Conservation (phyloP, 345 rosid species). For the Geranium rotundifolium region DNA sequence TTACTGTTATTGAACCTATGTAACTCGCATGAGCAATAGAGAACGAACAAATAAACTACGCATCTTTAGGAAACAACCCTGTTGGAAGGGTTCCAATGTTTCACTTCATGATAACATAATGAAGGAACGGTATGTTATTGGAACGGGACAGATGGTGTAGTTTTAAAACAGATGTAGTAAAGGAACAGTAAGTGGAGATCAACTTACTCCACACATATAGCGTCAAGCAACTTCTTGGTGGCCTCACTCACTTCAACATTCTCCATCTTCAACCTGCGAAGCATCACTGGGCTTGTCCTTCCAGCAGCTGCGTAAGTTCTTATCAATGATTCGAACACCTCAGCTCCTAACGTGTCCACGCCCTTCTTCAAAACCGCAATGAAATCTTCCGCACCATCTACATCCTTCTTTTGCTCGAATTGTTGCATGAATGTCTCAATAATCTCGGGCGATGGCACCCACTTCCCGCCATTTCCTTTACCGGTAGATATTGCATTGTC, state of each 20-base stretch:
- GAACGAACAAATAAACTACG: no score
- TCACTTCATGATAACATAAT: not conserved
- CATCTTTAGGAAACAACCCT: not conserved
- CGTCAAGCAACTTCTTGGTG: slow-evolving; percentile 54
- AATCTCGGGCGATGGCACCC: slow-evolving; percentile 63
- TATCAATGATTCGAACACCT: slow-evolving; percentile 65
- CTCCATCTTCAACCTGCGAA: slow-evolving; percentile 67
- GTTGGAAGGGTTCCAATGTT: not conserved
- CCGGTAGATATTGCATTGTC: slow-evolving; percentile 55
- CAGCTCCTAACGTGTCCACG: slow-evolving; percentile 39
- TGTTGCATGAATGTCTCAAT: slow-evolving; percentile 43
- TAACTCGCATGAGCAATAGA: no score
- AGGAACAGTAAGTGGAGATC: not conserved
- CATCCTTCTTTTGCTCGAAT: slow-evolving; percentile 65
- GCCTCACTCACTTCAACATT: slow-evolving; percentile 50
- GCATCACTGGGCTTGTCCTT: slow-evolving; percentile 53
- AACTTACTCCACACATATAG: slow-evolving; percentile 49
- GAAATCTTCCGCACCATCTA: slow-evolving; percentile 72
- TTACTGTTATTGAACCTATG: no score
- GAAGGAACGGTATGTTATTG: not conserved
- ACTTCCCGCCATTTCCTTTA: slow-evolving; percentile 60
- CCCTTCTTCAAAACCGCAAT: slow-evolving; percentile 65
- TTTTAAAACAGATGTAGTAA: not conserved
- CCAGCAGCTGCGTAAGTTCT: slow-evolving; percentile 85
- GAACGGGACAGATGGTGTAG: not conserved